phyloP scores from a whole-genome alignment of 805 yeast species.

The Starmera amethionina region DNA sequence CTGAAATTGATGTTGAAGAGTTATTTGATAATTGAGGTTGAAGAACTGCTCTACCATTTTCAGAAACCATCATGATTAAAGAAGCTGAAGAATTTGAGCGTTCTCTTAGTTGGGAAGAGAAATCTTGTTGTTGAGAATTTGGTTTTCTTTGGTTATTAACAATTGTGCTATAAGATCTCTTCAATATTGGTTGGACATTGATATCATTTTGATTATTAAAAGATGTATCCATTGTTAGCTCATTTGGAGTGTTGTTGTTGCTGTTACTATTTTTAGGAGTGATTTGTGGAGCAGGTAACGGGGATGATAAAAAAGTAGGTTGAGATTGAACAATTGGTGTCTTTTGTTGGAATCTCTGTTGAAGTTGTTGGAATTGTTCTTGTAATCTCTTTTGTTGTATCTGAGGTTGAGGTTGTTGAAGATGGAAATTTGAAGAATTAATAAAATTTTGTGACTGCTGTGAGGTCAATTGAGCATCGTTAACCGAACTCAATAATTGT shows the following conservation, averaged over 20 bases:
- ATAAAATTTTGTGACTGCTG: too few species aligned
- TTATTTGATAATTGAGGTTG: constrained; percentile 4
- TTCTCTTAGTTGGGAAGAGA: background rate
- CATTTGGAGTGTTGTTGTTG: background rate
- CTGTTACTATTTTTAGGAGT: background rate
- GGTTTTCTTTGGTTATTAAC: background rate
- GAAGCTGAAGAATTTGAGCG: constrained; percentile 9
- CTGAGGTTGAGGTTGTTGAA: constrained; percentile 29
- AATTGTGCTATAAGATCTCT: background rate
- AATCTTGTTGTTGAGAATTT: too few species aligned
- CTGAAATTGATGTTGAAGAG: constrained; percentile 15
- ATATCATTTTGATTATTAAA: background rate
- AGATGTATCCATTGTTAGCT: too few species aligned
- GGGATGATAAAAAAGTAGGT: background rate
- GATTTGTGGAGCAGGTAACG: background rate
- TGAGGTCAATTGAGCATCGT: too few species aligned
- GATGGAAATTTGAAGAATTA: too few species aligned
- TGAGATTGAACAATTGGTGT: background rate
- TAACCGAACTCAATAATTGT: constrained; percentile 27
- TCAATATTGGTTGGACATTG: background rate
- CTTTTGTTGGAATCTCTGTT: background rate
- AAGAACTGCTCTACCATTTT: constrained; percentile 11
- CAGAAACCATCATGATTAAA: constrained; percentile 11
- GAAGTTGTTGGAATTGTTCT: constrained; percentile 38
- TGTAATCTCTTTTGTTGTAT: constrained; percentile 67